Evolutionary conservation across 768 basidiomycete genomes (phyloP), one percentile per base, ranked within the genome.

Genomic region (Tulasnella sp.): DNA sequence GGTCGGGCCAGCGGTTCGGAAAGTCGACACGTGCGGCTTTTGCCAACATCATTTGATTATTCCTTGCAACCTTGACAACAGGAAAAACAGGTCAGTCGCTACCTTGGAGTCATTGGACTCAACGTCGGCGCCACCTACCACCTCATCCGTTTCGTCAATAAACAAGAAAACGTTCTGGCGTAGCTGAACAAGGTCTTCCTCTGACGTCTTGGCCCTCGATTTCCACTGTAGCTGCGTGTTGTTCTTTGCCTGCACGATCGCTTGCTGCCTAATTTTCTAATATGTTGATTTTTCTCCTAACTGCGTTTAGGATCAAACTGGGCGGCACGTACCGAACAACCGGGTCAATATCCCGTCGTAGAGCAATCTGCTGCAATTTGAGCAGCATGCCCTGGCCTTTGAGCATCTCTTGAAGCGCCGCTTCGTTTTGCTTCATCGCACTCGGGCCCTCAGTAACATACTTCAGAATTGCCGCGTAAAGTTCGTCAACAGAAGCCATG

Each of bases 221-320:
- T 67, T 64, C 95, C 95, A 97, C 80, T 93, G 90, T 70, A 83
- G 83, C 3, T 90, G 82, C 2, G 90, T 90, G 1, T 87, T 86
- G 79, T 96, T 96, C 84, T 96, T 96, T 85, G 96, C 92, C 80
- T 94, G 93, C 75, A 96, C 91, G 78, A 94, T 93, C 34, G 91
- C 89, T 81, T 93, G 68, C 67, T 76, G 74, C 67, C 74, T 76
- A 49, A n/a, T 45, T 22, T 37, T 37, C 29, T 72, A 52, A 31
- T 74, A 36, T 31, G 39, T 69, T 31, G 22, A 17, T n/a, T 17
- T 73, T 34, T 49, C 15, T 68, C 31, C 37, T 68, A 67, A 39
- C 37, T 37, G 38, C 29, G 36, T 7, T 12, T 8, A 15, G 8
- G n/a, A 34, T 8, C 37, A 7, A 37, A 38, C 67, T 12, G 25